Base-by-base conservation (phyloP, 805 yeast species). In the Ascoidea asiatica region DNA sequence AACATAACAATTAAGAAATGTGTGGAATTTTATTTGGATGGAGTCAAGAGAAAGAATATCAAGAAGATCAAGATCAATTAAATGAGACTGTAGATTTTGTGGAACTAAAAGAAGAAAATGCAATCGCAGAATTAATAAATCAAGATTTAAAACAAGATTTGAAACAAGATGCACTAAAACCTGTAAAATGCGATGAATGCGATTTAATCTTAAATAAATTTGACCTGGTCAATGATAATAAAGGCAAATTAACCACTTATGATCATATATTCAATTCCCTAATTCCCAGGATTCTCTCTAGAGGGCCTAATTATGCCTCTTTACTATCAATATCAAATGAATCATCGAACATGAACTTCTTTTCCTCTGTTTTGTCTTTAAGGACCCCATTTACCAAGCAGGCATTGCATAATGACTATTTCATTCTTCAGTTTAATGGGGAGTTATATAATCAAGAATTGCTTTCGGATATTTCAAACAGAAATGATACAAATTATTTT, bases 341-440 rank as follows among this genome's bases (percentile, higher is more conserved):
- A n/a, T n/a, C n/a, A n/a, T n/a, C n/a, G n/a, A n/a, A n/a, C n/a
- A 47, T 54, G 40, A 61, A 74, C 56, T 46, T 65, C 4, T 72
- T 71, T 47, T 80, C 92, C 0, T 82, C 97, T 0, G 86, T 92
- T 0, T 65, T 92, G 17, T 81, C 95, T 0, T 61, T 92, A 38
- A 67, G 98, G 46, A 70, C 73, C 19, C 97, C 97, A 0, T 74
- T 84, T 52, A 77, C 85, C 0, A 51, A 62, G 23, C 99, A 92
- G 59, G 96, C 97, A 0, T 50, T 77, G 3, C 50, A 51, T 4
- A 53, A 56, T 8, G 53, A 62, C 40, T 50, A 65, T 52, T 68
- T 55, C 42, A 54, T 72, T 0, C 56, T 94, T 6, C 95, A 87
- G 56, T 90, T 82, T 62, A 92, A 94, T 58, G 99, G 98, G 0